phyloP scores from a whole-genome alignment of 2,329 filamentous ascomycete species.

The Daldinia eschscholtzii region DNA sequence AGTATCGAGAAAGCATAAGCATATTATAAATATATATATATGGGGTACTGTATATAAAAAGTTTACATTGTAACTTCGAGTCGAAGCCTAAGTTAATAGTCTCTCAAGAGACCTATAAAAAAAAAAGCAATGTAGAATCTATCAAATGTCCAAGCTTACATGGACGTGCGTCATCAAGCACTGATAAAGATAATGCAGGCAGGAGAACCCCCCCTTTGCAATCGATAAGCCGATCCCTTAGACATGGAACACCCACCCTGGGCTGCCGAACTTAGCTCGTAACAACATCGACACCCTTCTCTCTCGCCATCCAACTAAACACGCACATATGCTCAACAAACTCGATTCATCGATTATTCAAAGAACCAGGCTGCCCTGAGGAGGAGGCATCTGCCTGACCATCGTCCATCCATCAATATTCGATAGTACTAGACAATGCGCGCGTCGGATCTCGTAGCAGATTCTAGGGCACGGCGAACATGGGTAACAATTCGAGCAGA shows the following conservation, averaged over 20 bases:
- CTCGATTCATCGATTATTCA: constrained; percentile 11
- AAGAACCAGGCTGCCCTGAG: constrained; percentile 33
- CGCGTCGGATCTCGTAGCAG: constrained; percentile 46
- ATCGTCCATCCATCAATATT: constrained; percentile 7
- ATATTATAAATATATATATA: not conserved
- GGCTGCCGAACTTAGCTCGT: not conserved
- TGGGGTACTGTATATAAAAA: no score
- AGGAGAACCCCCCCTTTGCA: constrained; percentile 1
- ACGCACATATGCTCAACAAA: constrained; percentile 22
- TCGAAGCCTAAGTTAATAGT: not conserved
- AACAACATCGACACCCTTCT: constrained; percentile 6
- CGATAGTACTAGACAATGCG: constrained; percentile 43
- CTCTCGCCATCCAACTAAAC: constrained; percentile 11
- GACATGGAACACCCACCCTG: constrained; percentile 2
- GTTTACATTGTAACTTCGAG: no score
- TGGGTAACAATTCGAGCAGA: constrained; percentile 70
- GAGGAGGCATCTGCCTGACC: constrained; percentile 1
- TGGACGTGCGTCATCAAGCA: constrained; percentile 28
- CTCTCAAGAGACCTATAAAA: not conserved
- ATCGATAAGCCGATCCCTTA: constrained; percentile 35
- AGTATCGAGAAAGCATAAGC: no score
- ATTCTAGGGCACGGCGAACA: constrained; percentile 53
- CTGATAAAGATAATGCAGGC: not conserved
- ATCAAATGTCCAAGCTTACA: not conserved
- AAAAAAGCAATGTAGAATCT: no score